phyloP scores from a whole-genome alignment of 2,329 filamentous ascomycete genomes.

The Fusarium sambucinum region DNA sequence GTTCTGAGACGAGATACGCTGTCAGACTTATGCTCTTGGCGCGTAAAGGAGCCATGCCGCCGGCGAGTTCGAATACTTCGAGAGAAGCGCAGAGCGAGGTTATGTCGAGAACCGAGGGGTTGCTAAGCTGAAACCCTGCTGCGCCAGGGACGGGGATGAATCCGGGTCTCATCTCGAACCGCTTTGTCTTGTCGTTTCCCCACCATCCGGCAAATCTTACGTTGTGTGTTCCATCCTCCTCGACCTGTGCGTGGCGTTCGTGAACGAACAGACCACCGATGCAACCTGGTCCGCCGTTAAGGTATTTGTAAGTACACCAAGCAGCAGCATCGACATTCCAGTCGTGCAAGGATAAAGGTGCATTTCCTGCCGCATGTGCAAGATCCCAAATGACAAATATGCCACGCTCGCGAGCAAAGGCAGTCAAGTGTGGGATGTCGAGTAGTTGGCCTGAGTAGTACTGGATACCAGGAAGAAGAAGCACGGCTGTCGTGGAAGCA shows the following conservation, averaged over 20 bases:
- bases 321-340: conserved; percentile 89
- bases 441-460: conserved; percentile 89
- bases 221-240: conserved; percentile 60
- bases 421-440: conserved; percentile 80
- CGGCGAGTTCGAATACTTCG: conserved; percentile 65
- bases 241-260: conserved; percentile 71
- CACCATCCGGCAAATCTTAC: conserved; percentile 83
- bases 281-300: conserved; percentile 82
- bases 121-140: conserved; percentile 81
- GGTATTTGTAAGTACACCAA: conserved; percentile 92
- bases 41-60: conserved; percentile 71
- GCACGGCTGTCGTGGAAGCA: conserved; percentile 74
- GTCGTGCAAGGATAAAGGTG: conserved; percentile 78
- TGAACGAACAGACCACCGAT: conserved; percentile 85
- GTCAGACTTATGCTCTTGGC: conserved; percentile 70
- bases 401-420: conserved; percentile 74
- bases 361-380: conserved; percentile 84
- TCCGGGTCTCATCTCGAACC: conserved; percentile 81
- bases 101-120: conserved; percentile 78
- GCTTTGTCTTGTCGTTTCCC: conserved; percentile 76
- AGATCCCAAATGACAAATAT: conserved; percentile 85
- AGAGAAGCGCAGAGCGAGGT: conserved; percentile 78
- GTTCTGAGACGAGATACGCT: conserved; percentile 75
- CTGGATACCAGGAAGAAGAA: conserved; percentile 85
- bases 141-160: conserved; percentile 82